These are phyloP conservation scores for Picea mariana DNA, from an alignment of 83 land plant species.

Conservation along the genomic window DNA sequence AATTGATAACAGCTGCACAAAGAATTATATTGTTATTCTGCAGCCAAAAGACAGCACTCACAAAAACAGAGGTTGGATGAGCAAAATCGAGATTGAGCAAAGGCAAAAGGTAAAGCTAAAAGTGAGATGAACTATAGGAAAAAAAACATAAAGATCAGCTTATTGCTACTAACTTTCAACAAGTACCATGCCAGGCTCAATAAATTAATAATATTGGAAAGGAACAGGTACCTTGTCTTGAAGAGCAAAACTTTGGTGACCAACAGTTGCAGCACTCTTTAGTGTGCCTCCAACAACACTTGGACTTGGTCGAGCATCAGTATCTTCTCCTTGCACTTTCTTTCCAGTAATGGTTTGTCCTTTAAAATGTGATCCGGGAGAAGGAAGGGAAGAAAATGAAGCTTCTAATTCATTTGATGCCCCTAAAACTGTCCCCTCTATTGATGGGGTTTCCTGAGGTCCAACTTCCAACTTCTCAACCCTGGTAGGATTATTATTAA, in stretches of 20 bases:
- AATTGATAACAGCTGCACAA: constrained; percentile 80
- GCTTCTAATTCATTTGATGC: constrained; percentile 8
- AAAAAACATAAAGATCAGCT: not conserved
- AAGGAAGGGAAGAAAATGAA: constrained; percentile 9
- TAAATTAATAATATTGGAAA: no score
- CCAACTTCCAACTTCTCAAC: not conserved
- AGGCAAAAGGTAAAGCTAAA: not conserved
- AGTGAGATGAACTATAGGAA: not conserved
- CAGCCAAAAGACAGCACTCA: no score
- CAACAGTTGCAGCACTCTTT: constrained; percentile 33
- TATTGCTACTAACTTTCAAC: not conserved
- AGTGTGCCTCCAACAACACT: constrained; percentile 21
- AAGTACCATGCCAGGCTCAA: not conserved
- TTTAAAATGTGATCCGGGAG: constrained; percentile 10
- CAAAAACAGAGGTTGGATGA: not conserved
- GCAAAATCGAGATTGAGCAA: not conserved
- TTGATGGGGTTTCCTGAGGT: constrained; percentile 7
- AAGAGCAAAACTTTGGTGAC: constrained; percentile 68
- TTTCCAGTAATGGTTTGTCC: not conserved
- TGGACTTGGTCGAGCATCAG: not conserved
- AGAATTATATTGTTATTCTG: not conserved
- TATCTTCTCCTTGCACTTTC: constrained; percentile 15
- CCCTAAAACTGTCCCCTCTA: not conserved
- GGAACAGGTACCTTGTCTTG: constrained; percentile 75
- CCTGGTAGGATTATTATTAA: constrained; percentile 9